Percentiles rank a stretch among this genome's conserved stretches.
These are phyloP conservation scores for Morella rubra DNA, from an alignment of 306 rosid genomes.

Conservation along the genomic window DNA sequence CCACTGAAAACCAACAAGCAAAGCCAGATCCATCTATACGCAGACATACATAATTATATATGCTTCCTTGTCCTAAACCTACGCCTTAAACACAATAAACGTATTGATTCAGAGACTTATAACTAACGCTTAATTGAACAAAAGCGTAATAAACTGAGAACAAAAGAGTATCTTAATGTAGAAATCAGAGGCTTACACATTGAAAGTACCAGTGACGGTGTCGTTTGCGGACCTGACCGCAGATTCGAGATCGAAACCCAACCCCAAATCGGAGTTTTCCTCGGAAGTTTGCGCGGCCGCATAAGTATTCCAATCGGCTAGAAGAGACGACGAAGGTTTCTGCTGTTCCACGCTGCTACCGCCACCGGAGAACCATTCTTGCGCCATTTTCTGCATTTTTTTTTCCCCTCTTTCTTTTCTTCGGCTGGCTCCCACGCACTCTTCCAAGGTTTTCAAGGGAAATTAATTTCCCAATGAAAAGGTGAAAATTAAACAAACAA, in stretches of 20 bases:
- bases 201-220: slow-evolving; percentile 82
- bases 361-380: slow-evolving; percentile 73
- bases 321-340: slow-evolving; percentile 58
- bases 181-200: slow-evolving; percentile 56
- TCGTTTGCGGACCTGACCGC: slow-evolving; percentile 92
- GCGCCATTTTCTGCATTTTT: slow-evolving; percentile 79
- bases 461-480: too few species aligned
- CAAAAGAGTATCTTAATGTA: neutral
- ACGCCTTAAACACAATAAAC: too few species aligned
- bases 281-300: slow-evolving; percentile 60
- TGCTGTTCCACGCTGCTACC: slow-evolving; percentile 38
- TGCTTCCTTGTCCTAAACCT: neutral
- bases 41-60: neutral
- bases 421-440: slow-evolving; percentile 19
- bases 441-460: neutral
- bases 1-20: slow-evolving; percentile 5
- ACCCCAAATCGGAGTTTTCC: slow-evolving; percentile 38
- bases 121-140: neutral
- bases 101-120: too few species aligned
- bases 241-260: slow-evolving; percentile 83
- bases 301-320: slow-evolving; percentile 84
- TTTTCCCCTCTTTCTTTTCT: neutral
- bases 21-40: slow-evolving; percentile 17
- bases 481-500: neutral
- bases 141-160: neutral